phyloP scores from a whole-genome alignment of 2,329 filamentous ascomycete genomes.

The Colletotrichum tropicicola region DNA sequence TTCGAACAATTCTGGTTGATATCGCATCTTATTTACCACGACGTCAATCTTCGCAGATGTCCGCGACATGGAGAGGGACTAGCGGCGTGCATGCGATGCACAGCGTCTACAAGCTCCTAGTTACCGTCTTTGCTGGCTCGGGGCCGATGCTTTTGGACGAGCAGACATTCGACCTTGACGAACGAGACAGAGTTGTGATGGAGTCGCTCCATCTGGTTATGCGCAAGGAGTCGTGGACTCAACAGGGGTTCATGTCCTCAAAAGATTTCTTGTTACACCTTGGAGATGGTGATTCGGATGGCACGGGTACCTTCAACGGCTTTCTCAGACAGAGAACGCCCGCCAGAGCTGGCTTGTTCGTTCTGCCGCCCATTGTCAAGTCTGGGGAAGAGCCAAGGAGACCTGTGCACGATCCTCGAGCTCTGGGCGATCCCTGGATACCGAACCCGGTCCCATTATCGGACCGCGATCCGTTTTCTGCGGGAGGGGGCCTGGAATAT shows the following conservation, averaged over 20 bases:
- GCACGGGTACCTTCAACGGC: slow-evolving; percentile 31
- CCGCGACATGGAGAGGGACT: slow-evolving; percentile 15
- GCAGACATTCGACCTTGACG: slow-evolving; percentile 48
- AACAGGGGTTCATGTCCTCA: slow-evolving; percentile 55
- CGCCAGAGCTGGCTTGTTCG: slow-evolving; percentile 37
- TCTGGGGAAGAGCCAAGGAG: slow-evolving; percentile 45
- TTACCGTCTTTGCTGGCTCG: slow-evolving; percentile 56
- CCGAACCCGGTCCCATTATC: slow-evolving; percentile 32
- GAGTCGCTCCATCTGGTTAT: slow-evolving; percentile 54
- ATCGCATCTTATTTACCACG: slow-evolving; percentile 43
- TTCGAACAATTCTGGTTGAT: slow-evolving; percentile 61
- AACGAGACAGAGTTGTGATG: slow-evolving; percentile 55
- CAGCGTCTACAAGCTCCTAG: slow-evolving; percentile 60
- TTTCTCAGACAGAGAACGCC: slow-evolving; percentile 24
- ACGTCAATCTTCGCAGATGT: slow-evolving; percentile 15
- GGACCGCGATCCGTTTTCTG: slow-evolving; percentile 39
- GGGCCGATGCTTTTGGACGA: slow-evolving; percentile 56
- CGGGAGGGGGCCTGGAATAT: slow-evolving; percentile 37
- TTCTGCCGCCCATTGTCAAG: slow-evolving; percentile 43
- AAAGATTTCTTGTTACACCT: slow-evolving; percentile 60
- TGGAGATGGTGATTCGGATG: slow-evolving; percentile 53
- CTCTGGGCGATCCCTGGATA: slow-evolving; percentile 48
- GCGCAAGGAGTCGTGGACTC: slow-evolving; percentile 55
- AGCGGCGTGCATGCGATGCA: slow-evolving; percentile 47
- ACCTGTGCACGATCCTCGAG: slow-evolving; percentile 48